A percentile compares a stretch with the other conserved stretches of the same genome.
phyloP scores from a whole-genome alignment of 2,329 filamentous ascomycete genomes.

The Aureobasidium sp. region DNA sequence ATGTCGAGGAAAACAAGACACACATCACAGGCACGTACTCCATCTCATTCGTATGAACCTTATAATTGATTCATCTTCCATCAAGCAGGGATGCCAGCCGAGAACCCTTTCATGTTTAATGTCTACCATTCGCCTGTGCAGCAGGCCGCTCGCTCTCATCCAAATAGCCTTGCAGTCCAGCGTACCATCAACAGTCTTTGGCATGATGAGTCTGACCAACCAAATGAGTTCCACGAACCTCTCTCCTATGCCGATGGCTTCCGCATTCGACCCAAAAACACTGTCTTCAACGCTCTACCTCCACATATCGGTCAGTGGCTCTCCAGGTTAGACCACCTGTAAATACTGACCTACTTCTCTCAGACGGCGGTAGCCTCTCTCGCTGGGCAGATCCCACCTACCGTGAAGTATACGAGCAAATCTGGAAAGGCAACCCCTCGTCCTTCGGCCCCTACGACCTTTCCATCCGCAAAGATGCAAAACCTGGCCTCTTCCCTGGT shows the following conservation, averaged over 20 bases:
- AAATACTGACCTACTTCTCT: not conserved
- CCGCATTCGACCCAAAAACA: slow-evolving; percentile 5
- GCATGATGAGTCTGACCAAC: not conserved
- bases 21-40: not conserved
- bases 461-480: slow-evolving; percentile 10
- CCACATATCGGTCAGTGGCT: not conserved
- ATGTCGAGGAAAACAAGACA: slow-evolving; percentile 2
- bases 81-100: slow-evolving; percentile 1
- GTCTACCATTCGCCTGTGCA: slow-evolving; percentile 12
- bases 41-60: not conserved
- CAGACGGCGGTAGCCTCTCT: slow-evolving; percentile 15
- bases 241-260: slow-evolving; percentile 12
- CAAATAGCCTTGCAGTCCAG: slow-evolving; percentile 6
- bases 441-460: slow-evolving; percentile 8
- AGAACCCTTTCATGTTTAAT: slow-evolving; percentile 4
- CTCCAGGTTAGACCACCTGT: too few relatives aligned
- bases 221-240: not conserved
- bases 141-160: slow-evolving; percentile 13
- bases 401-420: not conserved
- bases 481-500: not conserved
- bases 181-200: slow-evolving; percentile 3
- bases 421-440: not conserved
- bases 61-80: not conserved
- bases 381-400: slow-evolving; percentile 13
- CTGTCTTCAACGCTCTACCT: not conserved